These are phyloP conservation scores for Macrolepiota dolichaula DNA, from an alignment of 768 basidiomycete species.

Conservation along the genomic window DNA sequence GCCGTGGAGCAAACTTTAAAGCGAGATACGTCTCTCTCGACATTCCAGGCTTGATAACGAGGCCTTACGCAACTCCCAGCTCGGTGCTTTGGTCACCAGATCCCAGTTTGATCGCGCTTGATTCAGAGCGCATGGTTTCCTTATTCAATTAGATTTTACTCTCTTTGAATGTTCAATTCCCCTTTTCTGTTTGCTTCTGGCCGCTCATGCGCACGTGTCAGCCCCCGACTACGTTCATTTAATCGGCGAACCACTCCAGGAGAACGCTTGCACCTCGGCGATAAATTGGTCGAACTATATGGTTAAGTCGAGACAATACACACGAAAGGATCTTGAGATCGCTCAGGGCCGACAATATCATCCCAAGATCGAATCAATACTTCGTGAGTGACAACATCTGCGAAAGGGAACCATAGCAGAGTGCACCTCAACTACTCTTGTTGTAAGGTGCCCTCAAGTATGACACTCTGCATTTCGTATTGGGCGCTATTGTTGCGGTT, in stretches of 20 bases:
- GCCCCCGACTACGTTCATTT: not conserved
- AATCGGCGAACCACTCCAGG: not conserved
- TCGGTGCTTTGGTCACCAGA: not conserved
- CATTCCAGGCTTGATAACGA: not conserved
- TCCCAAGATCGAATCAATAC: constrained; percentile 10
- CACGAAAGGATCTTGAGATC: not conserved
- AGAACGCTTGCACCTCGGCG: not conserved
- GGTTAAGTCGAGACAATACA: not conserved
- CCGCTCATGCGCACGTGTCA: not conserved
- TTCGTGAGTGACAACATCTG: constrained; percentile 1
- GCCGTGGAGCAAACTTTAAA: constrained; percentile 1
- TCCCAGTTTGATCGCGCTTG: not conserved
- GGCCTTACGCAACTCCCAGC: not conserved
- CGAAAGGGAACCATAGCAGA: not conserved
- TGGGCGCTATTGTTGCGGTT: constrained; percentile 6
- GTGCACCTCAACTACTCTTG: not conserved
- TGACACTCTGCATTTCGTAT: constrained; percentile 1
- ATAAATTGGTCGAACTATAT: constrained; percentile 3
- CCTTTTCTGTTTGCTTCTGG: not conserved
- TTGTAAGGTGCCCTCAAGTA: not conserved
- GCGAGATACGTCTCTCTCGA: not conserved
- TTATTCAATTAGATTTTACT: not conserved
- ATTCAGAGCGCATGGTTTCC: not conserved
- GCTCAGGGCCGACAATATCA: not conserved
- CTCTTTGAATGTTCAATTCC: not conserved